Evolutionary conservation across 2,329 filamentous ascomycete genomes (phyloP), one percentile per base, ranked within the genome.

Genomic region (Beauveria asiatica): DNA sequence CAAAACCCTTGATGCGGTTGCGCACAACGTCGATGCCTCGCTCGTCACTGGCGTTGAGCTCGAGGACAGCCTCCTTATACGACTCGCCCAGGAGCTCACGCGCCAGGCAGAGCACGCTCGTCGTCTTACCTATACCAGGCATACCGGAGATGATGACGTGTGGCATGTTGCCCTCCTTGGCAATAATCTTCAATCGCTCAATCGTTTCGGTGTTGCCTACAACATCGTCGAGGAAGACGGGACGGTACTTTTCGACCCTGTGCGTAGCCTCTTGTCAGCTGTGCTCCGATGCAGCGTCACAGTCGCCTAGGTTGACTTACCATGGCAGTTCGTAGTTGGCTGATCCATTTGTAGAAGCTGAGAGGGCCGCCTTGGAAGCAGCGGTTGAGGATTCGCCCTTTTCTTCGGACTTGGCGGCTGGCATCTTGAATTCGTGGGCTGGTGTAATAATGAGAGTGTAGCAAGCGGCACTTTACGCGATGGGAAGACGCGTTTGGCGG

Each of bases 111-210:
- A 97, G 79, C 60, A 99, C 87, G 60, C 92, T 96, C 0, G 94
- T 97, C 4, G 94, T 99, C 80, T 99, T 99, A 74, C 94, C 94
- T 70, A 97, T 99, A 70, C 94, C 94, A 21, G 94, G 94, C 92
- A 96, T 97, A 62, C 94, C 94, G n/a, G 91, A 96, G 69, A 99
- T 97, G 75, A 99, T 97, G 70, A 99, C 85, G 76, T 99, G 94
- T 2, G 94, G 94, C 92, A 99, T 97, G 76, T 99, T 99, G 67
- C 94, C 94, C 77, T 97, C 94, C 74, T 92, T 94, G 51, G 94
- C 92, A 68, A 99, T 97, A 69, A 99, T 97, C 73, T 97, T 97
- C 68, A 99, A 80, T 59, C 94, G 89, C 74, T 97, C 93, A 68
- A 99, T 92, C 1, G 94, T 99, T 73, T 99, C 94, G 21, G 90